phyloP scores from a whole-genome alignment of 2,329 filamentous ascomycete species.

The Diplodia corticola region DNA sequence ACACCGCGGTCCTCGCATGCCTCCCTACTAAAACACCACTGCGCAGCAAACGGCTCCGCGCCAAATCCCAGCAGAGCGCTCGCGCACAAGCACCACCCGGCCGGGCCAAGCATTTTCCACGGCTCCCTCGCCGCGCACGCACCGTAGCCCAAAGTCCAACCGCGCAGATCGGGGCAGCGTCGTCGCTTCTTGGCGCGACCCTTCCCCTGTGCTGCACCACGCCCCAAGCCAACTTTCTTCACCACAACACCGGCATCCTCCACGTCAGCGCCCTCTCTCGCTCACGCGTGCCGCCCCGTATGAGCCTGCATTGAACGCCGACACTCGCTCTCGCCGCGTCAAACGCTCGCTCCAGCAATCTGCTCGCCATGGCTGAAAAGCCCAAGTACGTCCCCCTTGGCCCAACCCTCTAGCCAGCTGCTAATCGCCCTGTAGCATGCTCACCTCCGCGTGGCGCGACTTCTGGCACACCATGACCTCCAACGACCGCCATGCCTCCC shows the following conservation, averaged over 20 bases:
- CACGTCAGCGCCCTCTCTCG: constrained; percentile 1
- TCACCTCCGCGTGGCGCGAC: constrained; percentile 66
- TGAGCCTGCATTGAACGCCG: constrained; percentile 19
- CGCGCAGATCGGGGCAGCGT: constrained; percentile 20
- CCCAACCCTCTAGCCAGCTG: constrained; percentile 1
- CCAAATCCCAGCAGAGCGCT: constrained; percentile 1
- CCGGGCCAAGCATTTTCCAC: constrained; percentile 16
- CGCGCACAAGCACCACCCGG: constrained; percentile 18
- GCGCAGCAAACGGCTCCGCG: constrained; percentile 16
- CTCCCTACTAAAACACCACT: constrained; percentile 20
- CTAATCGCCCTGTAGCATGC: constrained; percentile 18
- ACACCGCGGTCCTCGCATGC: constrained; percentile 8
- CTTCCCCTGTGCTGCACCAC: constrained; percentile 23
- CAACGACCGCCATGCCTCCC: constrained; percentile 80
- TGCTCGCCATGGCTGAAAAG: constrained; percentile 9
- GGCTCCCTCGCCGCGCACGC: constrained; percentile 12
- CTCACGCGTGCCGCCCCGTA: background rate
- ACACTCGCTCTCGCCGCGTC: constrained; percentile 1
- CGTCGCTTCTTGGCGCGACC: constrained; percentile 23
- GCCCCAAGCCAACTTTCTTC: constrained; percentile 23
- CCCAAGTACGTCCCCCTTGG: constrained; percentile 20
- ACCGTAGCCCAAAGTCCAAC: background rate
- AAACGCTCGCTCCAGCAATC: constrained; percentile 6
- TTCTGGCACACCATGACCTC: constrained; percentile 89
- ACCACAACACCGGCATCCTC: constrained; percentile 6